phyloP scores from a whole-genome alignment of 2,329 filamentous ascomycete species.

The Penicillium sp. region DNA sequence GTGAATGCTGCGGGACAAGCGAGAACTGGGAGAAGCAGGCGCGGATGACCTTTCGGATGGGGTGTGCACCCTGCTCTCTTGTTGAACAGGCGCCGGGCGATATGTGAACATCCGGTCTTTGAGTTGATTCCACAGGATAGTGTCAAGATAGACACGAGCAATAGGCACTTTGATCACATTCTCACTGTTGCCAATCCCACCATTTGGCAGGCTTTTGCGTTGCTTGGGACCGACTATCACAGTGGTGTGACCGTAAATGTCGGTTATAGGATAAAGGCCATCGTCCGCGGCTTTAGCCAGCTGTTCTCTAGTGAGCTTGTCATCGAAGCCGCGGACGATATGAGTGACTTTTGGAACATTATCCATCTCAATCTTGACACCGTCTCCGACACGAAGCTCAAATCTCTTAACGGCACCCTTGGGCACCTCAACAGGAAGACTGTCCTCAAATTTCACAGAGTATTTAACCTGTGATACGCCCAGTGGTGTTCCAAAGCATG shows the following conservation, averaged over 20 bases:
- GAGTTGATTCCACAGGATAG: conserved; percentile 46
- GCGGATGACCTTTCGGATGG: conserved; percentile 40
- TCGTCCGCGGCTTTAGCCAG: conserved; percentile 22
- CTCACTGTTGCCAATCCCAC: conserved; percentile 27
- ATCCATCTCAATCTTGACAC: conserved; percentile 46
- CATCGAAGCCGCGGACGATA: conserved; percentile 42
- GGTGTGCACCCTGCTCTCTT: conserved; percentile 32
- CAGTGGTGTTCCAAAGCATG: conserved; percentile 50
- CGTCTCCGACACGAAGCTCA: conserved; percentile 45
- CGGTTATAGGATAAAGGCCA: conserved; percentile 34
- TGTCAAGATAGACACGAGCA: conserved; percentile 47
- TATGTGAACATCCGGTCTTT: conserved; percentile 41
- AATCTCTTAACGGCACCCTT: conserved; percentile 43
- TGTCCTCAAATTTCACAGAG: conserved; percentile 47
- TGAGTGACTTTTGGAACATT: conserved; percentile 44
- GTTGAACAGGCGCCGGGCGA: conserved; percentile 16
- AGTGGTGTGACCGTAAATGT: conserved; percentile 44
- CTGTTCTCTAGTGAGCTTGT: conserved; percentile 33
- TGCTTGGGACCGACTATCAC: conserved; percentile 43
- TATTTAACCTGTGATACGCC: conserved; percentile 42
- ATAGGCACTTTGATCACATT: conserved; percentile 44
- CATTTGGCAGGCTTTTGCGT: conserved; percentile 41
- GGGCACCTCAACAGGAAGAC: conserved; percentile 40
- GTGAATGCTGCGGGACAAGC: conserved; percentile 43
- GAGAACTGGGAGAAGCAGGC: conserved; percentile 49